Evolutionary conservation across 306 rosid species (phyloP).

Genomic region (Prunus armeniaca): DNA sequence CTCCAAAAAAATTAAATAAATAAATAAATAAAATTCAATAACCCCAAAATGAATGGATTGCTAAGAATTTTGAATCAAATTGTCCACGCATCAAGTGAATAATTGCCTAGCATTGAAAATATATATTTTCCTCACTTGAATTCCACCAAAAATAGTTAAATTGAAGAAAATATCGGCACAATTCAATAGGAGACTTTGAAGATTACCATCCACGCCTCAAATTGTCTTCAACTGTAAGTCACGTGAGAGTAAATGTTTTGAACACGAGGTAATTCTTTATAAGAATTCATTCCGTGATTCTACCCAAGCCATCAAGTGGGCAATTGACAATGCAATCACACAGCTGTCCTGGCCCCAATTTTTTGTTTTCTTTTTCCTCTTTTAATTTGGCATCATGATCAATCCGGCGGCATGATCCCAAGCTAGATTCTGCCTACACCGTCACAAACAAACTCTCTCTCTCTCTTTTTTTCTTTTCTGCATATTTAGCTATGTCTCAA

Average conservation of each 20-base stretch:
- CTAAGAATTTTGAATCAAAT: too few species aligned
- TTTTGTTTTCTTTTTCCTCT: neutral
- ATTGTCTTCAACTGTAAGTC: too few species aligned
- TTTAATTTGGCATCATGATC: neutral
- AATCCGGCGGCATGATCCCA: neutral
- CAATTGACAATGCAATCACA: neutral
- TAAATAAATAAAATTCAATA: too few species aligned
- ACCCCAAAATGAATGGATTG: too few species aligned
- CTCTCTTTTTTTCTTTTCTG: neutral
- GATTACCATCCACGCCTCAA: too few species aligned
- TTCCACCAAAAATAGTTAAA: too few species aligned
- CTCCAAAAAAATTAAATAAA: too few species aligned
- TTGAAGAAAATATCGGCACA: too few species aligned
- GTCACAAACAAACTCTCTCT: neutral
- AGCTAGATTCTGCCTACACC: constrained; percentile 6
- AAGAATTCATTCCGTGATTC: neutral
- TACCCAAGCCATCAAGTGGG: constrained; percentile 1
- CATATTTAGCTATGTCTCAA: neutral
- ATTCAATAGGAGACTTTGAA: too few species aligned
- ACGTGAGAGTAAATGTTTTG: neutral
- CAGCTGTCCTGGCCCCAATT: constrained; percentile 4
- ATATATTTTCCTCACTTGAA: too few species aligned
- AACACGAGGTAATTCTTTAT: neutral
- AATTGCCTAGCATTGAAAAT: too few species aligned
- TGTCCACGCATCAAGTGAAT: too few species aligned